These are phyloP conservation scores for Penicillium desertorum DNA, from an alignment of 495 filamentous ascomycete genomes.

Conservation along the genomic window DNA sequence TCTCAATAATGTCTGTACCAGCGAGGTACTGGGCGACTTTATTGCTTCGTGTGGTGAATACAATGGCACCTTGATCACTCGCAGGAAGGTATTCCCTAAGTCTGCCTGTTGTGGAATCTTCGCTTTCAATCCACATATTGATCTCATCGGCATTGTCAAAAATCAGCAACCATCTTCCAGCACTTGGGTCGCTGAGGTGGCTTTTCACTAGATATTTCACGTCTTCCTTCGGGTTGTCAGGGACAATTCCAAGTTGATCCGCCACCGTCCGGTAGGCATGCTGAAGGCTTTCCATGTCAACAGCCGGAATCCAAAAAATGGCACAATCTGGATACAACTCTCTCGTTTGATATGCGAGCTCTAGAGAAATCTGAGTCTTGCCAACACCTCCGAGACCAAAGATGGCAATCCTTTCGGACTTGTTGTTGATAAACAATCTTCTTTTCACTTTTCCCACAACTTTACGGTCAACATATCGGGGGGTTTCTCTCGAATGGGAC, in stretches of 20 bases:
- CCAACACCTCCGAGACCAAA: slow-evolving; percentile 50
- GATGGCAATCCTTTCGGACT: slow-evolving; percentile 27
- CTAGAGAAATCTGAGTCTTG: slow-evolving; percentile 54
- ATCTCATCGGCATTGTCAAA: slow-evolving; percentile 45
- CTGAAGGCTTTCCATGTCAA: slow-evolving; percentile 41
- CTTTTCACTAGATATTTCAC: slow-evolving; percentile 24
- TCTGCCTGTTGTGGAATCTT: neutral
- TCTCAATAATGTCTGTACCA: slow-evolving; percentile 18
- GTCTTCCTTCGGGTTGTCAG: neutral
- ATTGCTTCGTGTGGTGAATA: slow-evolving; percentile 41
- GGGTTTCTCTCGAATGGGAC: slow-evolving; percentile 34
- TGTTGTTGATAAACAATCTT: neutral
- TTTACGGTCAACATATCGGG: slow-evolving; percentile 29
- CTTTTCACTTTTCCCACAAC: slow-evolving; percentile 18
- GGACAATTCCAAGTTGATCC: slow-evolving; percentile 14
- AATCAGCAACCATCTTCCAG: slow-evolving; percentile 40
- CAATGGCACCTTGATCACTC: slow-evolving; percentile 30
- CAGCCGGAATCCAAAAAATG: slow-evolving; percentile 51
- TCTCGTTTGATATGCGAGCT: slow-evolving; percentile 42
- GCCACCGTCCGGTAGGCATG: slow-evolving; percentile 48
- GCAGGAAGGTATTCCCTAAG: slow-evolving; percentile 28
- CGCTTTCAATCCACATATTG: slow-evolving; percentile 26
- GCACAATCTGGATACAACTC: slow-evolving; percentile 40
- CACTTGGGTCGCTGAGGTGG: slow-evolving; percentile 26
- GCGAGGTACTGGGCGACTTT: slow-evolving; percentile 28